Evolutionary conservation across 2,329 filamentous ascomycete genomes (phyloP), one percentile per base, ranked within the genome.

Genomic region (Trichoderma lentiforme): DNA sequence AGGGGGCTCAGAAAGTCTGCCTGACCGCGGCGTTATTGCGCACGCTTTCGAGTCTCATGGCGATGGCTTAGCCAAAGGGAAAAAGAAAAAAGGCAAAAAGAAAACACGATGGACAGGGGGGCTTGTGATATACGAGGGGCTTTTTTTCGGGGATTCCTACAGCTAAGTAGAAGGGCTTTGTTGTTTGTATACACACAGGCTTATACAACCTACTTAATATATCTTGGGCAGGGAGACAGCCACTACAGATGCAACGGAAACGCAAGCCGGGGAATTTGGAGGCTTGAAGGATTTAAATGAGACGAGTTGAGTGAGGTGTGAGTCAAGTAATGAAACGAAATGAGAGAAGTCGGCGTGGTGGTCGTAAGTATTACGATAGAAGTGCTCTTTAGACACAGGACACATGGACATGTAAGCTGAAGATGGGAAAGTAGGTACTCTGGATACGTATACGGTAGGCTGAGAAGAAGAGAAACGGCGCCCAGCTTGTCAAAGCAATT

Each of bases 121-220:
- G 18, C 36, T 11, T 36, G 66, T n/a, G 57, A 36, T 61, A 30
- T 62, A 36, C 39, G 39, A 51, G 53, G 26, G 63, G 7, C 6
- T 32, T 21, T 21, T n/a, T 47, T 70, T 70, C 66, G 66, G 56
- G n/a, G 66, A 70, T 61, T 70, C 66, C 66, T 70, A 70, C 28
- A 57, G 47, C 21, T 6, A 34, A 56, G 30, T 1, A 21, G 43
- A 21, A 21, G 21, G 26, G 24, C 39, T n/a, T 43, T n/a, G 64
- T 15, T 15, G 24, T 14, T 68, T 36, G 43, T 26, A 21, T 26
- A 28, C 36, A 21, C 53, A 47, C 56, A 21, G 3, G 34, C 39
- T 51, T 24, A 51, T 62, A 24, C 66, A 62, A 39, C 39, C 36
- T 53, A 8, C 2, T 26, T n/a, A n/a, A 34, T 53, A 28, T 62